These are phyloP conservation scores for Saccharomycopsis javanensis DNA, from an alignment of 805 yeast genomes.

Conservation along the genomic window DNA sequence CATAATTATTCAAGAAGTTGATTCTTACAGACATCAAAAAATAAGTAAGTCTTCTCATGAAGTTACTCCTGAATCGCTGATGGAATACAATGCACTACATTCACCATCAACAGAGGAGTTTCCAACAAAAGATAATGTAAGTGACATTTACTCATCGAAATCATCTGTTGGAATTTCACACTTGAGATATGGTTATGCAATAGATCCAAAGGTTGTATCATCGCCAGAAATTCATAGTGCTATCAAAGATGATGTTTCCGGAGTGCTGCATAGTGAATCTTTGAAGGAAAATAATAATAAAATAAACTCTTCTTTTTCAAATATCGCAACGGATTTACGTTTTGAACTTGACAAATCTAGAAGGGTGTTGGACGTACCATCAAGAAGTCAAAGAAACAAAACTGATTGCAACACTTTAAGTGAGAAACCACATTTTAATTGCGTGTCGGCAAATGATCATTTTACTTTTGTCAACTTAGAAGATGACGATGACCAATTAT, in stretches of 20 bases:
- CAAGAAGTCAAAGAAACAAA: not conserved
- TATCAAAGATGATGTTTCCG: not conserved
- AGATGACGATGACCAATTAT: not conserved
- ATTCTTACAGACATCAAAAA: not conserved
- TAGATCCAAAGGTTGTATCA: not conserved
- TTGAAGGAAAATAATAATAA: not conserved
- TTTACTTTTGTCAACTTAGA: not conserved
- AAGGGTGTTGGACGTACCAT: too few relatives aligned
- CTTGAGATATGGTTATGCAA: not conserved
- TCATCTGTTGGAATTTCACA: not conserved
- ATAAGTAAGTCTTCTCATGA: not conserved
- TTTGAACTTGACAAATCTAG: not conserved
- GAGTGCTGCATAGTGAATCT: not conserved
- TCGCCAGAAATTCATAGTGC: not conserved
- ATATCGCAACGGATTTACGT: not conserved
- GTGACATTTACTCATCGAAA: not conserved
- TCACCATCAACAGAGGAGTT: not conserved
- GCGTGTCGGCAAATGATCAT: conserved; percentile 1
- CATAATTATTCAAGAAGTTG: not conserved
- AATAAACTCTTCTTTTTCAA: not conserved
- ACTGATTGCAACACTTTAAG: not conserved
- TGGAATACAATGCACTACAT: not conserved
- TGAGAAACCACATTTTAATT: not conserved
- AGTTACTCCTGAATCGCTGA: not conserved
- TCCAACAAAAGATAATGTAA: not conserved